Evolutionary conservation across 1,284 basidiomycete species (phyloP).

Genomic region (Pholiota adiposa): DNA sequence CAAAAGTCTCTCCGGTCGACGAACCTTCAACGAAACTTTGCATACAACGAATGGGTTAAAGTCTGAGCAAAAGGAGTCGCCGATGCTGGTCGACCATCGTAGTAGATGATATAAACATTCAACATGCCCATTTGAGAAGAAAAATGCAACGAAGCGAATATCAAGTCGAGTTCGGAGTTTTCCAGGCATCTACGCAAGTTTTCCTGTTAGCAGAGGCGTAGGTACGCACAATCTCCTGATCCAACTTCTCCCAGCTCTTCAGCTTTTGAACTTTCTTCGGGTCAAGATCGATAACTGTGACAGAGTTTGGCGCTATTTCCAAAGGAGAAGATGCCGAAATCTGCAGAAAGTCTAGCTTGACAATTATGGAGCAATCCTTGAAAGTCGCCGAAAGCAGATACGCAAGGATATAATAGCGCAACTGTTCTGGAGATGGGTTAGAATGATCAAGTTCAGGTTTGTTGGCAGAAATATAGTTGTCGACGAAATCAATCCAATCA

Average conservation of each 20-base stretch:
- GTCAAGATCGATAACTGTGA: slow-evolving; percentile 87
- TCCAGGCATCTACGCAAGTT: slow-evolving; percentile 43
- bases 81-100: no score
- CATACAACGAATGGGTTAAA: no score
- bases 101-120: neutral
- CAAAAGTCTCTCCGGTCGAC: no score
- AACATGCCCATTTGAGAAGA: neutral
- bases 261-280: slow-evolving; percentile 76
- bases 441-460: slow-evolving; percentile 37
- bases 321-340: slow-evolving; percentile 15
- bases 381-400: slow-evolving; percentile 91
- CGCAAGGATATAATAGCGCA: slow-evolving; percentile 68
- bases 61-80: no score
- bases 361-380: slow-evolving; percentile 93
- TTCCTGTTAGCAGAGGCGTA: slow-evolving; percentile 41
- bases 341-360: slow-evolving; percentile 49
- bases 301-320: slow-evolving; percentile 36
- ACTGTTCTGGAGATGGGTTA: slow-evolving; percentile 43
- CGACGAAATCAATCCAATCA: slow-evolving; percentile 66
- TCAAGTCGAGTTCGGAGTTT: slow-evolving; percentile 5
- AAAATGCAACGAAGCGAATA: neutral
- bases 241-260: slow-evolving; percentile 74
- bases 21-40: no score
- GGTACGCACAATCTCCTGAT: slow-evolving; percentile 65
- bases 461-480: slow-evolving; percentile 49